Evolutionary conservation across 805 yeast genomes (phyloP), one percentile per base, ranked within the genome.

Genomic region (Starmerella apis): DNA sequence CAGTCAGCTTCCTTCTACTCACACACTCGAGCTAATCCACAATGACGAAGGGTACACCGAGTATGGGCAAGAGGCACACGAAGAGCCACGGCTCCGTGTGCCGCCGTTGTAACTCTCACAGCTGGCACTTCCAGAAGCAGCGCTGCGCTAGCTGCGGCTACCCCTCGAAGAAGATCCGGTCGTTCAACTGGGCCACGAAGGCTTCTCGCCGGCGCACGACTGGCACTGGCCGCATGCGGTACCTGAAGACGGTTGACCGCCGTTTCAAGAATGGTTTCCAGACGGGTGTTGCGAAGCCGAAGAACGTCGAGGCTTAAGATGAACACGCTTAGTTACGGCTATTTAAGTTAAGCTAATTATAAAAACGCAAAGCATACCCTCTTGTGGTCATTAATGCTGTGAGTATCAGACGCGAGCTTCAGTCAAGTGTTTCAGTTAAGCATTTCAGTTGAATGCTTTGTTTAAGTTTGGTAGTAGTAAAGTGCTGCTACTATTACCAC

Each of bases 181-280:
- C 68, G 44, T 67, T 69, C 95, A 92, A 92, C 96, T 92, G 98
- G 98, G 96, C 94, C 74, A 76, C 76, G 64, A 92, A 92, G 84
- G 95, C 96, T 71, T 86, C 88, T 83, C 87, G 98, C 86, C 87
- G 98, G 86, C 83, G 84, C 75, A 92, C 98, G 65, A 88, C 96
- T 66, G 98, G 98, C 80, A 81, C 97, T 73, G 98, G 98, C 77
- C 94, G 98, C 79, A 86, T 86, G 94, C 79, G 88, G 74, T 80
- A 90, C 87, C 81, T 92, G 76, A 92, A 90, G 81, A 82, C 81
- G 76, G 95, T 92, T 67, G 76, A 92, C 65, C 88, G 97, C 82
- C 86, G 87, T 80, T 90, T 90, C 85, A 86, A 88, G 85, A 90
- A 90, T 82, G 94, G 87, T 73, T 92, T 92, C 96, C 96, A 86